Base-by-base conservation (phyloP, 441 rosid species). In the Arabidopsis hybrid region DNA sequence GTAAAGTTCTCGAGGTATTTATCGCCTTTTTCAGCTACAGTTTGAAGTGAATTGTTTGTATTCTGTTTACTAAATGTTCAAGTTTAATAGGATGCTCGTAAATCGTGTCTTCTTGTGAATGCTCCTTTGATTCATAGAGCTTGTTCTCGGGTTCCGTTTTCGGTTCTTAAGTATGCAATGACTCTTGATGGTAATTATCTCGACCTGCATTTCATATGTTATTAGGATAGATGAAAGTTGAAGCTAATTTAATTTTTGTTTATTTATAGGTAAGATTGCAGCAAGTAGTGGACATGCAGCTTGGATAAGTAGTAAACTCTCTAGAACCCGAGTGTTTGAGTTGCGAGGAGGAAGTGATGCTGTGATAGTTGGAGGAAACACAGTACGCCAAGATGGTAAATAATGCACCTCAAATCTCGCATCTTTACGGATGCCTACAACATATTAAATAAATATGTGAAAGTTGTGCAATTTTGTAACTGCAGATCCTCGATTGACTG, bases 111-210 rank as follows among this genome's bases (percentile, higher is more conserved):
- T 56, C 88, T 89, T 67, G 97, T 90, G 71, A 92, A 95, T 80
- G 92, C 89, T 73, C 97, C 91, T 75, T 81, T 92, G 86, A 87
- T 95, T 75, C 83, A 88, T 69, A 88, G 89, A 87, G 97, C 96
- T 18, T 82, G 86, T 78, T 87, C 95, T 78, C 85, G 81, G 6
- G 90, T 92, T 78, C 97, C 99, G 31, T 95, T 87, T 79, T 92
- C 94, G 55, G 83, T 89, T 76, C 89, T 95, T 50, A 95, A 94
- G 87, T 94, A 94, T 81, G 99, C 99, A 35, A 95, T 95, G 91
- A 91, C 97, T 56, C 92, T 92, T 75, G 97, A 95, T 73, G 99
- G 97, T 94, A 79, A 83, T 87, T 55, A 61, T 60, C 35, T 60
- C 18, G 38, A 29, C 53, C 38, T 56, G 31, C 13, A 5, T 49